Base-by-base conservation (phyloP, 2,329 filamentous ascomycete genomes). In the Colletotrichum simmondsii region DNA sequence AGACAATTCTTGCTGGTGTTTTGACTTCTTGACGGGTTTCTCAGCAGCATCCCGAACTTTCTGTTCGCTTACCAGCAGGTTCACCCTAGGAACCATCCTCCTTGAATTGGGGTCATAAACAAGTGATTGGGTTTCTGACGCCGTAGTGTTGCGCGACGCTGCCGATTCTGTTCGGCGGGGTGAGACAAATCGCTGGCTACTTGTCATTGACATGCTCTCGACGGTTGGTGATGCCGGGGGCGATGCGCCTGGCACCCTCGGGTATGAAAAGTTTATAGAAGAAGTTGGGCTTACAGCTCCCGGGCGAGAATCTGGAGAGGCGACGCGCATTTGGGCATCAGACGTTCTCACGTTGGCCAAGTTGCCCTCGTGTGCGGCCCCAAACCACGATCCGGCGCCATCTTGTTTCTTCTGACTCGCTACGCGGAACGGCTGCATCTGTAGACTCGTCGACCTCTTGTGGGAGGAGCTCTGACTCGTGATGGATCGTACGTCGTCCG, bases 21-120 rank as follows among this genome's bases (percentile, higher is more conserved):
- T 62, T 12, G n/a, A 35, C 74, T 80, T 87, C 62, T 77, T 81
- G 19, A 75, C 71, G 1, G 82, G 81, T 60, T 81, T 83, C 42
- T 86, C 84, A 0, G 83, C 79, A 19, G 81, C 75, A 22, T 86
- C 81, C 28, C 81, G 78, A 4, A 85, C 77, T 37, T 78, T 81
- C 66, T 86, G 83, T 63, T 88, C 85, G 57, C 81, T 81, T 62
- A 80, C 85, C 75, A 83, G 58, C 22, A 88, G 75, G 30, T 88
- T 83, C 6, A 78, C 79, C 65, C 81, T 86, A 3, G 87, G 85
- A 4, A 92, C 85, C 85, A 92, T 91, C 72, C 91, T 88, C 75
- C 91, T 86, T 19, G 91, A 91, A 76, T 92, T 92, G n/a, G 90
- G 85, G 75, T 92, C 91, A 76, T 91, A 91, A 59, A 93, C 88